Base-by-base conservation (phyloP, 2,329 filamentous ascomycete genomes). In the Clathrospora elynae region DNA sequence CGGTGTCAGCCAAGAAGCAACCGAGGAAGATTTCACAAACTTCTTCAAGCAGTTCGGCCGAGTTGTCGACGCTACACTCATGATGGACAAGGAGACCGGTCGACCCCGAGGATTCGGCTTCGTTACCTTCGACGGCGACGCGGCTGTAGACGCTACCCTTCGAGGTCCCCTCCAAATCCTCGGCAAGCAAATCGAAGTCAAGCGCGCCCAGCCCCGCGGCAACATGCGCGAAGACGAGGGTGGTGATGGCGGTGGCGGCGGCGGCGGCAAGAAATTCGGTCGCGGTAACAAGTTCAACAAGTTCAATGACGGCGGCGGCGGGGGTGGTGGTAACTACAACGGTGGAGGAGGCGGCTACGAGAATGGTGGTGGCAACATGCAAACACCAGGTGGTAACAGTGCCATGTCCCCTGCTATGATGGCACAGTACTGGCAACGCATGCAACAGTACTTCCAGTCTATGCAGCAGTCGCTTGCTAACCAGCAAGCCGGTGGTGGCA, bases 1-100 rank as follows among this genome's bases (percentile, higher is more conserved):
- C 20, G 93, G 93, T 64, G 93, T 99, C 42, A 95, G 89, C 71
- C 93, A 97, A 73, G 93, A 99, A 64, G 93, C 92, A 0, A 96
- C 90, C 1, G 93, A 99, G 64, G 86, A 91, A 50, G 90, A 97
- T 67, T 99, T 99, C 70, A 90, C 90, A 66, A 86, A 93, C 47
- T 99, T 96, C 73, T 99, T 99, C 74, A 90, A 88, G 64, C 89
- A 96, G 64, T 99, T 97, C 62, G 93, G 93, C 18, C 86, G 92
- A 49, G 93, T 99, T 13, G 86, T 99, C 25, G 93, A 99, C 73
- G 93, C 93, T 2, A 99, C 93, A 0, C 83, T 99, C 2, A 99
- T 99, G 93, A 99, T 99, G 85, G 93, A 99, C 71, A 99, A 99
- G 73, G 93, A 99, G 70, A 99, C 93, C 1, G 93, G 93, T n/a